Conservation (phyloP, 23 red algal species). For the Rhodosorus marinus region DNA sequence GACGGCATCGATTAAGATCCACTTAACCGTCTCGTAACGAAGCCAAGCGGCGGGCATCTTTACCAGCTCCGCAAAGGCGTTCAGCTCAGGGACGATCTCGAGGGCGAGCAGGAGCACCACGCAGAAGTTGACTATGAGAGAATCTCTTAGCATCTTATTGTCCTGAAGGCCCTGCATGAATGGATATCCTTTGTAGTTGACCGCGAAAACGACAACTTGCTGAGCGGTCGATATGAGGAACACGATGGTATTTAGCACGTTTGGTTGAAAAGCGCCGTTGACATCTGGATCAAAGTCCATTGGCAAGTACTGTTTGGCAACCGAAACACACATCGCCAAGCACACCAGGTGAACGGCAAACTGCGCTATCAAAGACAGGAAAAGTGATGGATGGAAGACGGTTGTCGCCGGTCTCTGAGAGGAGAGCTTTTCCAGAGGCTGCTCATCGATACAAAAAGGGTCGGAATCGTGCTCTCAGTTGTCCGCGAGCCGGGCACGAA, state of each 20-base stretch:
- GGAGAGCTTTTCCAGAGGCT: conserved; percentile 73
- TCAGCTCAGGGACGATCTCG: neutral
- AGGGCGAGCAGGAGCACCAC: neutral
- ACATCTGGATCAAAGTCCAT: conserved; percentile 10
- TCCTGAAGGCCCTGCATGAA: conserved; percentile 74
- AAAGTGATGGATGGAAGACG: conserved; percentile 61
- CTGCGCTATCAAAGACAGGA: conserved; percentile 78
- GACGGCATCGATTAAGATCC: too few species aligned
- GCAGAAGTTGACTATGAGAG: neutral
- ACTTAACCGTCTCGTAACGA: too few species aligned
- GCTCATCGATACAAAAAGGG: too few species aligned
- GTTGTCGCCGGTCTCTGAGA: conserved; percentile 45
- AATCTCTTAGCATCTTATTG: conserved; percentile 18
- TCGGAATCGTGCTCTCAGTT: too few species aligned
- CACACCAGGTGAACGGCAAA: conserved; percentile 63
- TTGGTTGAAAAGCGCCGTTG: conserved; percentile 58
- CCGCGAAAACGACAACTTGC: conserved; percentile 61
- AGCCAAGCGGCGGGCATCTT: too few species aligned
- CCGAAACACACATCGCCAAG: conserved; percentile 17
- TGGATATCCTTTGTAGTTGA: conserved; percentile 90
- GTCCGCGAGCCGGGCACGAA: too few species aligned
- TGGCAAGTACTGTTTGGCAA: conserved; percentile 9
- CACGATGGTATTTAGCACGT: conserved; percentile 74
- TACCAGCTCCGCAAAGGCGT: neutral
- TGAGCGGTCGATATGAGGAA: conserved; percentile 84